Evolutionary conservation across 2,329 filamentous ascomycete genomes (phyloP), one percentile per base, ranked within the genome.

Genomic region (Dothistroma septosporum): DNA sequence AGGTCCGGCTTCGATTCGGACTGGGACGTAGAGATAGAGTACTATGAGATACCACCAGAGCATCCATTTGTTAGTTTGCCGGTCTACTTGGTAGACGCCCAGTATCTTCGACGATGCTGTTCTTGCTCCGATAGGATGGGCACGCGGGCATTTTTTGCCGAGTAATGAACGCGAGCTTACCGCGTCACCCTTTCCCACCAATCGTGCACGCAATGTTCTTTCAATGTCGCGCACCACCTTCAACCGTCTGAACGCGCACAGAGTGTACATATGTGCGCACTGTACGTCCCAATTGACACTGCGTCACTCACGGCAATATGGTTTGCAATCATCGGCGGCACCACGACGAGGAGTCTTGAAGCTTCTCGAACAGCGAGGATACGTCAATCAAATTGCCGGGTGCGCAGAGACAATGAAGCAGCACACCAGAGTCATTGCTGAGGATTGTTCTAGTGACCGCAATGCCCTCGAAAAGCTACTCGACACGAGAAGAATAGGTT

Each of bases 311-410:
- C 35, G 37, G 28, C 54, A 16, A 33, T 49, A 44, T 33, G n/a
- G 10, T 21, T 53, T 19, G 35, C 53, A 22, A 47, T 41, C 22
- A 44, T 16, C 11, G 14, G 14, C 5, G 54, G 47, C 24, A 19
- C 5, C 31, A 32, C 57, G 47, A 19, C 63, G 59, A 32, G 62
- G 65, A 55, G 62, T 71, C 57, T 85, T 89, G 76, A 83, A 85
- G 56, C 68, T 87, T 19, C 79, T 94, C 12, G 84, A 90, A 67
- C 86, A 89, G 74, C 81, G 90, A 69, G 90, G 89, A 48, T 86
- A 85, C 65, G 79, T 93, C 63, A 90, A 92, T 69, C 85, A 90
- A 65, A 80, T 89, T 35, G 88, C 89, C 66, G 90, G 88, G 88
- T 91, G 79, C 66, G 82, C 73, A 35, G 12, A 47, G 10, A 12